Percentiles rank a stretch among this genome's conserved stretches.
Evolutionary conservation across 495 filamentous ascomycete species (phyloP).

Genomic region (Penicillium coprophilum): DNA sequence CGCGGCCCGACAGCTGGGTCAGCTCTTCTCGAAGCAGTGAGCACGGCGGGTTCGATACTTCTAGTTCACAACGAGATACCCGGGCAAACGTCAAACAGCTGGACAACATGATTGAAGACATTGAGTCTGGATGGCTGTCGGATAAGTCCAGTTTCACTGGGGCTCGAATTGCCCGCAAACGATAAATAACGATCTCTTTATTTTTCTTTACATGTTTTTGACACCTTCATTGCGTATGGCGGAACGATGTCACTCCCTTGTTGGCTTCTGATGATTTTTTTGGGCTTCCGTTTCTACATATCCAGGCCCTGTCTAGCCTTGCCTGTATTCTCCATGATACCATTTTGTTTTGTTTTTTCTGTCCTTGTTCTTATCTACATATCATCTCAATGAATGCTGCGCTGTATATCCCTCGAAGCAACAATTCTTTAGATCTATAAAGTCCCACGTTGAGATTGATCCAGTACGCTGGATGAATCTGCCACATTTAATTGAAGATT

Average conservation of each 20-base stretch:
- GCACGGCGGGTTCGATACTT: conserved; percentile 23
- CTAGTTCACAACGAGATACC: conserved; percentile 18
- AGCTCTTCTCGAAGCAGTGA: conserved; percentile 32
- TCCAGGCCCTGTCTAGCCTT: conserved; percentile 5
- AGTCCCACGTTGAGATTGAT: background rate
- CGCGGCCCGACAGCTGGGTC: conserved; percentile 40
- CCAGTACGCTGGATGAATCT: background rate
- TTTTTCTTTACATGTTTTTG: conserved; percentile 8
- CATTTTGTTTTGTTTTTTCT: conserved; percentile 23
- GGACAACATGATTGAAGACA: conserved; percentile 42
- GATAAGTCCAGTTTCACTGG: conserved; percentile 32
- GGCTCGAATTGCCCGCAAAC: conserved; percentile 13
- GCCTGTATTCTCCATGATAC: conserved; percentile 30
- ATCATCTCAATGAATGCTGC: background rate
- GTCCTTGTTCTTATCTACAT: background rate
- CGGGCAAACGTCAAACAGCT: conserved; percentile 32
- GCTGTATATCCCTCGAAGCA: background rate
- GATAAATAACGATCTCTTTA: conserved; percentile 9
- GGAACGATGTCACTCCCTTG: background rate
- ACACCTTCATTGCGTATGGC: background rate
- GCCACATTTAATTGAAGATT: background rate
- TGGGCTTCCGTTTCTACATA: conserved; percentile 9
- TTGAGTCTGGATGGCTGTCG: conserved; percentile 40
- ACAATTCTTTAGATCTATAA: background rate
- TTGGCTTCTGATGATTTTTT: conserved; percentile 3